Evolutionary conservation across 148 eudicot genomes (phyloP), one percentile per base, ranked within the genome.

Genomic region (Agrostemma githago): DNA sequence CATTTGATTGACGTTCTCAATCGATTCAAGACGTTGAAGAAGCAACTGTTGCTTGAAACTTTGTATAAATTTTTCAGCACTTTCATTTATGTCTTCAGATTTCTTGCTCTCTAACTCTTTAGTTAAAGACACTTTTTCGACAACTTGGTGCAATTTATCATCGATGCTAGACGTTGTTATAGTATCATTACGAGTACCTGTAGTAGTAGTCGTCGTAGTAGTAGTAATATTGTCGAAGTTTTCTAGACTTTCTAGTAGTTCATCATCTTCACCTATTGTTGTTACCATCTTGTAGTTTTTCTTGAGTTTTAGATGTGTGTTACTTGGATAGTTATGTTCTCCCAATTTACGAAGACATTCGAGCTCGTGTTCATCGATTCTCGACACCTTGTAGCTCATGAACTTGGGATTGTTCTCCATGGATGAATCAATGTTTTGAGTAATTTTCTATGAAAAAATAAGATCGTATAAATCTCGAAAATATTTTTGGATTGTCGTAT

Each of bases 1-100:
- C 90, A 91, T 91, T 68, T 87, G 82, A 65, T 91, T 81, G 4
- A 81, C 87, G 42, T 84, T 88, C 63, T 92, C 96, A 37, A 92
- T 86, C 16, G 97, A 92, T 74, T 92, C 89, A 7, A 90, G 87
- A 15, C 97, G 89, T 72, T 92, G 97, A 44, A 92, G 80, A 40
- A 79, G 78, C 68, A 92, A 79, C 41, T 92, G 88, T 11, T 88
- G 80, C 80, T 84, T 90, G 74, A 92, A 92, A 26, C 84, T 88
- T 69, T 80, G 86, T 43, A 92, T 92, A 79, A 92, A 92, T 8
- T 80, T 89, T 72, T 90, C 97, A 0, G 97, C 93, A 71, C 96
- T 88, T 76, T 82, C 77, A 64, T 90, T 83, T 54, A 90, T 82
- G n/a, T 90, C 96, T 57, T 80, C 77, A 0, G 74, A 71, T 71